Conservation (phyloP, 2,329 filamentous ascomycete genomes). For the Colletotrichum sp. region DNA sequence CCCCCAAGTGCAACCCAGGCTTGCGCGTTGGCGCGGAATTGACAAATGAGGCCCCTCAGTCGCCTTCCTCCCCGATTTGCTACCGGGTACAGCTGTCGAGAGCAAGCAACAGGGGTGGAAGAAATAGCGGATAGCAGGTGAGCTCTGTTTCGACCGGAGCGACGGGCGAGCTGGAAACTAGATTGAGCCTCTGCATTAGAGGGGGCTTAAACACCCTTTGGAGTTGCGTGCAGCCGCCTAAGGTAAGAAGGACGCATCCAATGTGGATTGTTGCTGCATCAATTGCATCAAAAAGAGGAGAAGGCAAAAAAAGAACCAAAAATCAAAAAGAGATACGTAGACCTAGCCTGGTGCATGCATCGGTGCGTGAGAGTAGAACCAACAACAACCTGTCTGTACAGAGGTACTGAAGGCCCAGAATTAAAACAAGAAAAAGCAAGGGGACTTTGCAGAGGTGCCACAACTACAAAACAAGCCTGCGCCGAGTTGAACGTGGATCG, state of each 20-base stretch:
- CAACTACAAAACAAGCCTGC: neutral
- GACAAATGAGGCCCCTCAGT: neutral
- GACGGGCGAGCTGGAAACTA: neutral
- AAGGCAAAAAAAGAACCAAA: neutral
- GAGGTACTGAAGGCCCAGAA: neutral
- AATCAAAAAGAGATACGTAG: neutral
- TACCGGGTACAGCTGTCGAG: neutral
- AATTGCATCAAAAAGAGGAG: conserved; percentile 7
- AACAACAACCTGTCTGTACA: neutral
- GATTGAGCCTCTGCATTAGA: neutral
- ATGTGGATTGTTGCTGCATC: conserved; percentile 4
- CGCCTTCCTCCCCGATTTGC: conserved; percentile 18
- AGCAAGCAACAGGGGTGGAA: neutral
- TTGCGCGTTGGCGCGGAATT: neutral
- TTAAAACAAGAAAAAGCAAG: neutral
- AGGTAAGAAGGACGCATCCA: neutral
- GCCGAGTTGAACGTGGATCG: neutral
- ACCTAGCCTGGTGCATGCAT: neutral
- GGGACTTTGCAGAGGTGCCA: neutral
- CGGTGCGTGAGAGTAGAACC: neutral
- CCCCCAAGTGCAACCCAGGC: neutral
- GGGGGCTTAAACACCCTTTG: neutral
- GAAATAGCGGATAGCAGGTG: neutral
- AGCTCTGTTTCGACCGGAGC: neutral
- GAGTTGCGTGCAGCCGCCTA: neutral